These are phyloP conservation scores for Moringa oleifera DNA, from an alignment of 345 rosid species.

Conservation along the genomic window DNA sequence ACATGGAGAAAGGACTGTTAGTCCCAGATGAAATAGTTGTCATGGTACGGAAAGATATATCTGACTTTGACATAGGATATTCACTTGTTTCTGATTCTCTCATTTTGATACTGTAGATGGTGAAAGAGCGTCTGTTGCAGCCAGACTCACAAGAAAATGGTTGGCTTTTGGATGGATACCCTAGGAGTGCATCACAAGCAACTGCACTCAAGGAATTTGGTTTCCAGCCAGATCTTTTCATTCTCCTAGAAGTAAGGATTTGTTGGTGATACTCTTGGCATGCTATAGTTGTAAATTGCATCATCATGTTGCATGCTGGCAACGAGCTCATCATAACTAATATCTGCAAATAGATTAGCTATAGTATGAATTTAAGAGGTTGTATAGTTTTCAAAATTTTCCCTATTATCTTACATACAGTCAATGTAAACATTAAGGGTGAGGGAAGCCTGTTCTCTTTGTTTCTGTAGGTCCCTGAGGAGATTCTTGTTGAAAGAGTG, in stretches of 20 bases:
- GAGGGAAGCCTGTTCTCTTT: background rate
- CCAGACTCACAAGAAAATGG: slow-evolving; percentile 74
- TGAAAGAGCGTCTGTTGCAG: slow-evolving; percentile 68
- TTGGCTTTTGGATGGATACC: slow-evolving; percentile 98
- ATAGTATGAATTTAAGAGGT: background rate
- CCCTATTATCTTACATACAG: background rate
- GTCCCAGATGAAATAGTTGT: slow-evolving; percentile 80
- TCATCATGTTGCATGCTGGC: background rate
- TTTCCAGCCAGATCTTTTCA: slow-evolving; percentile 75
- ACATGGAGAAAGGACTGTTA: slow-evolving; percentile 80
- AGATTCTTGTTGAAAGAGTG: slow-evolving; percentile 84
- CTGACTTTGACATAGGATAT: slow-evolving; percentile 10
- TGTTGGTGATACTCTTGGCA: background rate
- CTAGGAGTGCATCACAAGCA: slow-evolving; percentile 88
- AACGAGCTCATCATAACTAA: background rate
- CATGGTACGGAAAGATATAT: slow-evolving; percentile 32
- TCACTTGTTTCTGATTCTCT: slow-evolving; percentile 12
- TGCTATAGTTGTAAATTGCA: background rate
- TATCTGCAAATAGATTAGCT: background rate
- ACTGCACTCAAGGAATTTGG: slow-evolving; percentile 64
- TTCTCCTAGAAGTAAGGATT: slow-evolving; percentile 67
- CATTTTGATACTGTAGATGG: slow-evolving; percentile 51
- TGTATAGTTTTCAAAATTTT: background rate
- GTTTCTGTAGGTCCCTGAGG: slow-evolving; percentile 76
- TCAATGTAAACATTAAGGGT: background rate